A percentile compares a stretch with the other conserved stretches of the same genome.
phyloP scores from a whole-genome alignment of 2,329 filamentous ascomycete genomes.

The Ascocoryne sarcoides region DNA sequence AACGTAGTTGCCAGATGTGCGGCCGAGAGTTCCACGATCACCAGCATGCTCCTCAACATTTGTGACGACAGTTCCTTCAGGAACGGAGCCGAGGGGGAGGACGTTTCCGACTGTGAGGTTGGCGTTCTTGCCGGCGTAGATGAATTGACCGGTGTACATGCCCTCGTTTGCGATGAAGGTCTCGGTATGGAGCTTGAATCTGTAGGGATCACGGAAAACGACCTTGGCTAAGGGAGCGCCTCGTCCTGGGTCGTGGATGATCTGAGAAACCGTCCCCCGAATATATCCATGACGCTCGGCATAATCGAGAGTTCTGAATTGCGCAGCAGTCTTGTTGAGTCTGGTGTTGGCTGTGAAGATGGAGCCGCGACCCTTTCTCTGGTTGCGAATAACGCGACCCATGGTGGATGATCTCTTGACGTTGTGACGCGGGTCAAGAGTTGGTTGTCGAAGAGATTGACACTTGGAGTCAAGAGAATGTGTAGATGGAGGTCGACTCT shows the following conservation, averaged over 20 bases:
- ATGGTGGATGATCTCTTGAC: constrained; percentile 8
- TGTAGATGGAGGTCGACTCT: neutral
- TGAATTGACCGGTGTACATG: constrained; percentile 99
- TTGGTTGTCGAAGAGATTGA: neutral
- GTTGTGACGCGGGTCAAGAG: constrained; percentile 2
- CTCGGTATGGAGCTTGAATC: constrained; percentile 95
- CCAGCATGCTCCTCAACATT: constrained; percentile 99
- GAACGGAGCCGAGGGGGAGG: constrained; percentile 86
- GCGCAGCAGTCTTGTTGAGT: constrained; percentile 89
- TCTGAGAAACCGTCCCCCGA: constrained; percentile 90
- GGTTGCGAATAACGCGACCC: constrained; percentile 61
- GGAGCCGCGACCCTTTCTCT: constrained; percentile 67
- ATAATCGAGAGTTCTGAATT: constrained; percentile 96
- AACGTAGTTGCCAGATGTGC: constrained; percentile 99
- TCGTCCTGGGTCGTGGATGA: constrained; percentile 89
- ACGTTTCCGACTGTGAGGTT: constrained; percentile 95
- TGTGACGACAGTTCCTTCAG: constrained; percentile 97
- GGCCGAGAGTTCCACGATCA: constrained; percentile 91
- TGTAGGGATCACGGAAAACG: constrained; percentile 91
- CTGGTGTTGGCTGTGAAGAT: constrained; percentile 76
- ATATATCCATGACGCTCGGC: constrained; percentile 96
- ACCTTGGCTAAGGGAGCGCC: constrained; percentile 97
- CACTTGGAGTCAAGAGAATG: neutral
- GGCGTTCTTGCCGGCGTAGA: constrained; percentile 99
- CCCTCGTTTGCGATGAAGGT: constrained; percentile 99